Evolutionary conservation across 2,329 filamentous ascomycete genomes (phyloP).

Genomic region (Phyllosticta citriasiana): DNA sequence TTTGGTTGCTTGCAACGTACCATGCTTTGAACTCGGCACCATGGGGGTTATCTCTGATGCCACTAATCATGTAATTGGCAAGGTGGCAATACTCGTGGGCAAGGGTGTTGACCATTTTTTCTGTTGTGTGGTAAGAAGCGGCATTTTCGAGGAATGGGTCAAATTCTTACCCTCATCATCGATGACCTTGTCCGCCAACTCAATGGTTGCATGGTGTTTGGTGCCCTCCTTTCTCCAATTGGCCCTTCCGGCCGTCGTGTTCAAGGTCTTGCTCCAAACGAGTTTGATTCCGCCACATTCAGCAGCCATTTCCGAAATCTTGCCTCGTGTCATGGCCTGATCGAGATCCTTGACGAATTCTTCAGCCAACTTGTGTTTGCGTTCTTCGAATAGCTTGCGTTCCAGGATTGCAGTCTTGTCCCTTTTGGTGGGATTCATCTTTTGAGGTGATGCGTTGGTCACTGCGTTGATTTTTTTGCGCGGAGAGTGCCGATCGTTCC

Average conservation of each 20-base stretch:
- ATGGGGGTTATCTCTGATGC: slow-evolving; percentile 66
- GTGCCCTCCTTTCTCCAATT: slow-evolving; percentile 37
- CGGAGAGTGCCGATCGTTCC: slow-evolving; percentile 27
- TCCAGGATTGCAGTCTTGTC: slow-evolving; percentile 29
- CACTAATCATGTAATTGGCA: slow-evolving; percentile 79
- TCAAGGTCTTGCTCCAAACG: slow-evolving; percentile 67
- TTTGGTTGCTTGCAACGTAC: slow-evolving; percentile 20
- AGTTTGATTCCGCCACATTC: slow-evolving; percentile 61
- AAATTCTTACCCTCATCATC: slow-evolving; percentile 41
- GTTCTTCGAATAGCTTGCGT: slow-evolving; percentile 48
- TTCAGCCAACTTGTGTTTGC: slow-evolving; percentile 53
- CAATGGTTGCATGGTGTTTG: slow-evolving; percentile 59
- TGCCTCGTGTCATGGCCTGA: slow-evolving; percentile 48
- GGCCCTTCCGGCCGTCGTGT: slow-evolving; percentile 61
- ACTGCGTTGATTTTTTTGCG: slow-evolving; percentile 15
- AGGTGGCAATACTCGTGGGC: slow-evolving; percentile 96
- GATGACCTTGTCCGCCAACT: slow-evolving; percentile 82
- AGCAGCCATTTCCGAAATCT: slow-evolving; percentile 48
- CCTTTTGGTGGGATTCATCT: slow-evolving; percentile 21
- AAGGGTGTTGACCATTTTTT: slow-evolving; percentile 77
- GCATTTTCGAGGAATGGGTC: background rate
- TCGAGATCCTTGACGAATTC: slow-evolving; percentile 63
- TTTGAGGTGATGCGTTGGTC: slow-evolving; percentile 2
- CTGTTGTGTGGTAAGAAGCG: slow-evolving; percentile 12
- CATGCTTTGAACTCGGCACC: slow-evolving; percentile 76